Evolutionary conservation across 192 early-diverging fungal species (phyloP).

Genomic region (Podila verticillata): DNA sequence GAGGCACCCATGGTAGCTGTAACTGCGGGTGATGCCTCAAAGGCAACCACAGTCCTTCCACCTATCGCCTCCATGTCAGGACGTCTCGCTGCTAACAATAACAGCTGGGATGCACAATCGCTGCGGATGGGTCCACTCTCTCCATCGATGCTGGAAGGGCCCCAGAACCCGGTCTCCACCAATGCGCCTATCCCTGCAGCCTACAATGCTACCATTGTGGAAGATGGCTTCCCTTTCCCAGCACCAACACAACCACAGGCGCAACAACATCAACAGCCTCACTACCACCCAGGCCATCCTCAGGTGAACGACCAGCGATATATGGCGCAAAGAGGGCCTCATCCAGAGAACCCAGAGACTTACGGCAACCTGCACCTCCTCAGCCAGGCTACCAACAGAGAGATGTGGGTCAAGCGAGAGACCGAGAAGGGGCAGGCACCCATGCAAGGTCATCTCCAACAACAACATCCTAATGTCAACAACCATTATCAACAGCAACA

Average conservation of each 20-base stretch:
- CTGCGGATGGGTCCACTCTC: slow-evolving; percentile 79
- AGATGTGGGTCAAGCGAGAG: slow-evolving; percentile 46
- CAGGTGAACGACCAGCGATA: slow-evolving; percentile 37
- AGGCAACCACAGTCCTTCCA: slow-evolving; percentile 63
- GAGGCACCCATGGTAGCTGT: slow-evolving; percentile 18
- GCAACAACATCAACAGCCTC: slow-evolving; percentile 20
- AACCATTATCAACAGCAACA: slow-evolving; percentile 7
- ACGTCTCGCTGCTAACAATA: slow-evolving; percentile 47
- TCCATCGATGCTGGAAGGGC: slow-evolving; percentile 81
- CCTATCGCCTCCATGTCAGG: slow-evolving; percentile 70
- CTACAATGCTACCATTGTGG: slow-evolving; percentile 9
- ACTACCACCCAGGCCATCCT: slow-evolving; percentile 22
- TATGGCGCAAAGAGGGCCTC: slow-evolving; percentile 11
- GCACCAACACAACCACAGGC: slow-evolving; percentile 6
- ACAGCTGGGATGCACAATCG: slow-evolving; percentile 67
- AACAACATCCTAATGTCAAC: not conserved
- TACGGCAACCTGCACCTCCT: slow-evolving; percentile 36
- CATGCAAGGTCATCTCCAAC: slow-evolving; percentile 17
- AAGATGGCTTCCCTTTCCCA: slow-evolving; percentile 25
- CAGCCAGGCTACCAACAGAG: slow-evolving; percentile 39
- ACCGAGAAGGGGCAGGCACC: slow-evolving; percentile 6
- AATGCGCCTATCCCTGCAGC: slow-evolving; percentile 24
- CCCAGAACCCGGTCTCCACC: slow-evolving; percentile 50
- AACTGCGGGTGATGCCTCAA: slow-evolving; percentile 50
- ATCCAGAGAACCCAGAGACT: slow-evolving; percentile 17